phyloP scores from a whole-genome alignment of 108 stramenopile genomes.

The Thalassiosira profunda region DNA sequence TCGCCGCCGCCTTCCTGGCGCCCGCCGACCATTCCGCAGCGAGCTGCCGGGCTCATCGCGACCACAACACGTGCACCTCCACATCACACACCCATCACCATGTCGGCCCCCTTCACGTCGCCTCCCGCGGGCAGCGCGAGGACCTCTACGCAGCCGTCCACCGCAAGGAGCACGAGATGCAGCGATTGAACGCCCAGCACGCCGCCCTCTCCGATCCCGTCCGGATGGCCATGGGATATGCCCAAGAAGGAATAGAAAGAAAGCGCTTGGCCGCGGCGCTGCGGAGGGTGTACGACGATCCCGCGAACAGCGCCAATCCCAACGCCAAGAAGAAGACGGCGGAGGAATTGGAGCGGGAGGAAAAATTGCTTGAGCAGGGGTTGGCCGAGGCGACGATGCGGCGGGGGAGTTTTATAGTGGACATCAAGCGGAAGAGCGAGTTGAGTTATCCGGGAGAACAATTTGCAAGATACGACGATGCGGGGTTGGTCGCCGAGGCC shows the following conservation, averaged over 20 bases:
- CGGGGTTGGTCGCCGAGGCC: conserved; percentile 88
- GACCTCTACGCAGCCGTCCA: conserved; percentile 89
- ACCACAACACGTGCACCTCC: too few species aligned
- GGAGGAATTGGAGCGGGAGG: conserved; percentile 53
- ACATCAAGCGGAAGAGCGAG: conserved; percentile 80
- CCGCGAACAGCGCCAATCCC: conserved; percentile 70
- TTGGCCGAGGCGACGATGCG: conserved; percentile 83
- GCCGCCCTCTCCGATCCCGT: conserved; percentile 79
- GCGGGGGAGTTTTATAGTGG: conserved; percentile 83
- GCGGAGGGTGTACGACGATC: conserved; percentile 88
- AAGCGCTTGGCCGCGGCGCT: conserved; percentile 80
- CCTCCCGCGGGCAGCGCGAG: conserved; percentile 41
- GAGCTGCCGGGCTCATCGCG: too few species aligned
- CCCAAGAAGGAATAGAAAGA: conserved; percentile 65
- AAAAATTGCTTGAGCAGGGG: conserved; percentile 69
- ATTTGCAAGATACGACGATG: conserved; percentile 87
- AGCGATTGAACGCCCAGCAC: conserved; percentile 72
- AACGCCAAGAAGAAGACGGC: conserved; percentile 37
- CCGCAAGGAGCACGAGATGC: conserved; percentile 94
- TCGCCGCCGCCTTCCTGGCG: too few species aligned
- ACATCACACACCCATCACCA: too few species aligned
- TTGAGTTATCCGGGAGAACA: conserved; percentile 76
- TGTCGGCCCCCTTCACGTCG: too few species aligned
- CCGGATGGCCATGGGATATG: conserved; percentile 89
- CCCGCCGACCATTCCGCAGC: too few species aligned